Evolutionary conservation across 345 rosid genomes (phyloP).

Genomic region (Citrus hindsii): DNA sequence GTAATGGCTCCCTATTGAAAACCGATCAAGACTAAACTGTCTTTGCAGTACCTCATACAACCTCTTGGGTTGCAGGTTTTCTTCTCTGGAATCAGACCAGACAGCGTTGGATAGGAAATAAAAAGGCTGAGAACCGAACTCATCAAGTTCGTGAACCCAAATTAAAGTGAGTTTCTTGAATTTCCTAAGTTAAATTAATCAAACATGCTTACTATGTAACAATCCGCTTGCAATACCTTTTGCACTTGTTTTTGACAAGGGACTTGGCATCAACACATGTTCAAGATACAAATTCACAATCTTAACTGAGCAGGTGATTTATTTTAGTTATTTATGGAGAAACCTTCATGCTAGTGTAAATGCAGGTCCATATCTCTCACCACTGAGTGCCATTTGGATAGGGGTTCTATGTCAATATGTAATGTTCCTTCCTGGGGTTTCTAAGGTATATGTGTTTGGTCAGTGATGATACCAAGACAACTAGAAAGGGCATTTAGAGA

Average conservation of each 20-base stretch:
- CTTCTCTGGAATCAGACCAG: slow-evolving; percentile 84
- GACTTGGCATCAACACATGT: neutral
- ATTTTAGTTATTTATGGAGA: neutral
- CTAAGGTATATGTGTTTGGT: neutral
- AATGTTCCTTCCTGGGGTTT: neutral
- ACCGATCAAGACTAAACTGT: neutral
- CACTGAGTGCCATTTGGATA: neutral
- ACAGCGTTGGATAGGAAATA: slow-evolving; percentile 71
- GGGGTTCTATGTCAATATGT: neutral
- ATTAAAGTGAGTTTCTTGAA: slow-evolving; percentile 51
- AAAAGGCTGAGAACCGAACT: slow-evolving; percentile 28
- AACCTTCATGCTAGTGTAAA: neutral
- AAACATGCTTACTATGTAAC: neutral
- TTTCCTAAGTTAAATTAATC: slow-evolving; percentile 6
- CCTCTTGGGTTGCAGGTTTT: slow-evolving; percentile 45
- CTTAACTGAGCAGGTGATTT: neutral
- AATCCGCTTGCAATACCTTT: neutral
- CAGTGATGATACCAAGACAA: neutral
- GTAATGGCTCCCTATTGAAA: neutral
- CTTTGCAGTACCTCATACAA: neutral
- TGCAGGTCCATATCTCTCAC: neutral
- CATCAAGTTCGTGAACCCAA: slow-evolving; percentile 45
- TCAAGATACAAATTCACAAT: neutral
- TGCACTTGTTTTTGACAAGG: neutral
- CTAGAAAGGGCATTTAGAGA: neutral